These are phyloP conservation scores for Solanum sitiens DNA, from an alignment of 257 asterid species.

Conservation along the genomic window DNA sequence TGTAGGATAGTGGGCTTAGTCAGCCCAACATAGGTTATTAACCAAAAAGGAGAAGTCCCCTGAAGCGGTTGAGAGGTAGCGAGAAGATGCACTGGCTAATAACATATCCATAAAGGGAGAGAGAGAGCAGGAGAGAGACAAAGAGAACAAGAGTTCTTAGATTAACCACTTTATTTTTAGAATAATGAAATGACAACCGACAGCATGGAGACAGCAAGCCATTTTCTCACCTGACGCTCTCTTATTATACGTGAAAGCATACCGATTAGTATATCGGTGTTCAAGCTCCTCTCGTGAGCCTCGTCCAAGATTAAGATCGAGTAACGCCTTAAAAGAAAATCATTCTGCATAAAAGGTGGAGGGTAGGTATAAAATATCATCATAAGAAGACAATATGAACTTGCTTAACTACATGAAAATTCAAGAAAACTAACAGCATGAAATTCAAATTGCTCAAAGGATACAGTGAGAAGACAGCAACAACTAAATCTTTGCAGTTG, in stretches of 20 bases:
- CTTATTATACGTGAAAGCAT: slow-evolving; percentile 96
- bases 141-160: background rate
- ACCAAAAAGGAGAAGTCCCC: too few relatives aligned
- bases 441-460: background rate
- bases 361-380: background rate
- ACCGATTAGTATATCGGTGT: slow-evolving; percentile 95
- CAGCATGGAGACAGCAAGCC: background rate
- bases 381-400: background rate
- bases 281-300: slow-evolving; percentile 97
- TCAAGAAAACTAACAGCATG: background rate
- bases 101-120: background rate
- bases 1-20: too few relatives aligned
- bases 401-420: background rate
- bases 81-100: too few relatives aligned
- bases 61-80: too few relatives aligned
- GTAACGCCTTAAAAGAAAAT: slow-evolving; percentile 75
- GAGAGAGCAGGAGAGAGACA: background rate
- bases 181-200: background rate
- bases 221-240: slow-evolving; percentile 54
- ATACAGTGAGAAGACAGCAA: background rate
- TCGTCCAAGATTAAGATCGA: slow-evolving; percentile 87
- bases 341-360: slow-evolving; percentile 38
- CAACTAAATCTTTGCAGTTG: background rate
- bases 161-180: background rate
- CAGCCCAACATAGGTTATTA: too few relatives aligned